Percentiles rank a stretch among this genome's conserved stretches.
phyloP scores from a whole-genome alignment of 2,329 filamentous ascomycete genomes.

The Penicillium nordicum region DNA sequence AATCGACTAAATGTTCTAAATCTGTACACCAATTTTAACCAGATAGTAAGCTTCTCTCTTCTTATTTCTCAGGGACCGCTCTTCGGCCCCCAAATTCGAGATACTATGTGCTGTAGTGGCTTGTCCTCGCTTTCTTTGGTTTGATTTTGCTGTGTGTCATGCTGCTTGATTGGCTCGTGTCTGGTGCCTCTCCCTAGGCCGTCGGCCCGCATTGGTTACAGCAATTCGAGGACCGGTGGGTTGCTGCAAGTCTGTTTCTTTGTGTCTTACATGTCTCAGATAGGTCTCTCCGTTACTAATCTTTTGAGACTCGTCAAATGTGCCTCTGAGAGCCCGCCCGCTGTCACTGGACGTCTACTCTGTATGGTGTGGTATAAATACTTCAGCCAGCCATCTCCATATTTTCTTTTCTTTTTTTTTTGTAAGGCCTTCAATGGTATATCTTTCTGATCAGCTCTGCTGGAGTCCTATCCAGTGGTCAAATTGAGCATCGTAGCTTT shows the following conservation, averaged over 20 bases:
- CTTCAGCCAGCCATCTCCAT: background rate
- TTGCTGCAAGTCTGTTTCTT: background rate
- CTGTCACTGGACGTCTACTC: background rate
- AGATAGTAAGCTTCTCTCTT: background rate
- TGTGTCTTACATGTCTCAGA: constrained; percentile 1
- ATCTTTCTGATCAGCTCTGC: background rate
- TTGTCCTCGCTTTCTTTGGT: background rate
- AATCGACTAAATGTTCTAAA: constrained; percentile 3
- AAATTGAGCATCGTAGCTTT: background rate
- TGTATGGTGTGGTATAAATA: background rate
- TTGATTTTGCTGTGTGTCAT: background rate
- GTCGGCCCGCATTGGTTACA: background rate
- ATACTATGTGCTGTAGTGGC: background rate
- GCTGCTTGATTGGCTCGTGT: background rate
- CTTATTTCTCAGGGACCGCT: background rate
- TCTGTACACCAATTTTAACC: background rate
- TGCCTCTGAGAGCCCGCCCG: background rate
- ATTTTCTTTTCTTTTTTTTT: too few species aligned
- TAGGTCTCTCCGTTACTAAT: background rate
- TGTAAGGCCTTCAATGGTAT: background rate
- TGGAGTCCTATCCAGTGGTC: background rate
- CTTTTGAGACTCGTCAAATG: background rate
- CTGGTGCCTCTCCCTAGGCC: background rate
- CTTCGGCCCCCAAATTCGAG: background rate
- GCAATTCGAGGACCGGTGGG: background rate